Base-by-base conservation (phyloP, 2,329 filamentous ascomycete species). In the Pseudopithomyces maydicus region DNA sequence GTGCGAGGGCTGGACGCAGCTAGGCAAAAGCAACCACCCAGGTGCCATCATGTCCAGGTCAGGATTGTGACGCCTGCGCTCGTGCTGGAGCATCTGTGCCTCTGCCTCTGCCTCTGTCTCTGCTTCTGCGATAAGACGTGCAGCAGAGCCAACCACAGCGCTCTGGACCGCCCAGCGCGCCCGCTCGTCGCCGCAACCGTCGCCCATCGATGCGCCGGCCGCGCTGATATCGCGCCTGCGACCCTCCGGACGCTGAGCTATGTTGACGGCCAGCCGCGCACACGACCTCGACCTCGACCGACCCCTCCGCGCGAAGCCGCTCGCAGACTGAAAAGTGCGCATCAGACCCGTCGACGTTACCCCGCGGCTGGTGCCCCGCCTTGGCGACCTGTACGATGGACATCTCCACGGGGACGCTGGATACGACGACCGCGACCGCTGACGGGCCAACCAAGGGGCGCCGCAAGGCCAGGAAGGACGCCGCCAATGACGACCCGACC, bases 401-500 rank as follows among this genome's bases (percentile, higher is more conserved):
- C 49, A 44, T 46, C 51, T 57, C 54, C 54, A 19, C 52, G 51
- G 55, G 44, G 36, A 45, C 64, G 43, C 46, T 44, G 51, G 59
- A 52, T 57, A 35, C 42, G 36, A 14, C 41, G 26, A 43, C 52
- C 33, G 39, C 55, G 52, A 57, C 35, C 35, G 14, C 26, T 8
- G 64, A 66, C 47, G 49, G 61, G 54, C 62, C 67, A 14, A 43
- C 65, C n/a, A 75, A 75, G 63, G 71, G 69, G 43, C 70, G 72
- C 14, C 66, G 72, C 22, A 65, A 71, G 47, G 63, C 66, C 49
- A 73, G 74, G 66, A 73, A 72, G 63, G 71, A 74, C 26, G 63
- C 64, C 29, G 68, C 70, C 2, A 66, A 66, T 35, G 76, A 80
- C 53, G 78, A 80, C 46, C 70, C 72, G 45, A 67, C 69, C 23